Evolutionary conservation across 2,329 filamentous ascomycete species (phyloP).

Genomic region (Colletotrichum sp.): DNA sequence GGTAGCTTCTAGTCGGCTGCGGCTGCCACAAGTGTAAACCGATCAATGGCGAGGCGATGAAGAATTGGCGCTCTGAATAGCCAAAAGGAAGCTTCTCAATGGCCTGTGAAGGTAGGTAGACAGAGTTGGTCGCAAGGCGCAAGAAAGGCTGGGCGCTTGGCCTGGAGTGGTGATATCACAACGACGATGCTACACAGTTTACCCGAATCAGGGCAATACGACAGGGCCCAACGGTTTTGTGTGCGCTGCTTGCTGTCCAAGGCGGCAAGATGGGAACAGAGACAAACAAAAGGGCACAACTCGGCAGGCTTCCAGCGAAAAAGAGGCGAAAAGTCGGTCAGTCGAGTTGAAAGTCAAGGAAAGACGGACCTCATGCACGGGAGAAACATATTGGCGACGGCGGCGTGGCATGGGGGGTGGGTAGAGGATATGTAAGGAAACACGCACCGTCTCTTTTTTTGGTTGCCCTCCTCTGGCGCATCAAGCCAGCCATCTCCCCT

Average conservation of each 20-base stretch:
- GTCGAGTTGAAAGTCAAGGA: not conserved
- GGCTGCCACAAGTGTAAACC: not conserved
- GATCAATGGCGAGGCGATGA: not conserved
- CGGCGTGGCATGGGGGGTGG: not conserved
- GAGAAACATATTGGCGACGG: slow-evolving; percentile 13
- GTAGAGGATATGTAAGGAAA: not conserved
- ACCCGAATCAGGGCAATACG: not conserved
- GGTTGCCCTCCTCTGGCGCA: not conserved
- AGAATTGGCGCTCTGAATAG: not conserved
- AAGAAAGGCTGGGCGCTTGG: not conserved
- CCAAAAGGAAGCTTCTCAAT: not conserved
- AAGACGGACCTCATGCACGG: slow-evolving; percentile 1
- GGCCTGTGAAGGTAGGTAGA: not conserved
- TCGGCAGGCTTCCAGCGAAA: not conserved
- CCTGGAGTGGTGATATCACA: slow-evolving; percentile 19
- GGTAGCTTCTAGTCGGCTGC: not conserved
- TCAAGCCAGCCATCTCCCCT: not conserved
- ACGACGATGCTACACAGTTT: not conserved
- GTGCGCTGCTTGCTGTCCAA: not conserved
- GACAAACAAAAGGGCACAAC: not conserved
- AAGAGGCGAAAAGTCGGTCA: slow-evolving; percentile 17
- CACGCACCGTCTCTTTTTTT: not conserved
- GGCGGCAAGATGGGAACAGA: not conserved
- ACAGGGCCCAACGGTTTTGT: not conserved
- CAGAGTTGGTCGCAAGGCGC: not conserved